These are phyloP conservation scores for Kappamyces sp. DNA, from an alignment of 192 early-diverging fungal genomes.

Conservation along the genomic window DNA sequence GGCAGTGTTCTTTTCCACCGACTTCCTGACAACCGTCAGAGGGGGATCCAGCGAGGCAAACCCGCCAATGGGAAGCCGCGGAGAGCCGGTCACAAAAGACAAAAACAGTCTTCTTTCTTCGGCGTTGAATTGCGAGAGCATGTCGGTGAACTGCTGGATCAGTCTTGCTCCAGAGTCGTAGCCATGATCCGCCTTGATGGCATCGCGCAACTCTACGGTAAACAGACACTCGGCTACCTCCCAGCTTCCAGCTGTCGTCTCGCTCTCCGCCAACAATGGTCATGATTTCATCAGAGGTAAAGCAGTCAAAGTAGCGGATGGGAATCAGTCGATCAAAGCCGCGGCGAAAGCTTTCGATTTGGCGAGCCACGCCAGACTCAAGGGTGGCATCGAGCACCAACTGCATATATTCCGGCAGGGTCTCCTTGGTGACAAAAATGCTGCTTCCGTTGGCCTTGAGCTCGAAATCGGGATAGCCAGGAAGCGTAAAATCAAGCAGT, in stretches of 20 bases:
- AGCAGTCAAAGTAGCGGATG: slow-evolving; percentile 59
- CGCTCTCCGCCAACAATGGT: slow-evolving; percentile 58
- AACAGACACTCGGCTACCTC: slow-evolving; percentile 33
- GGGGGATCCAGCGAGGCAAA: slow-evolving; percentile 73
- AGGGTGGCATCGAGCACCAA: slow-evolving; percentile 59
- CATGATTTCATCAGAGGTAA: slow-evolving; percentile 67
- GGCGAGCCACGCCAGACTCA: slow-evolving; percentile 57
- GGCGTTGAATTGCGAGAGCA: slow-evolving; percentile 60
- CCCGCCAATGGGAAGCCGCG: slow-evolving; percentile 85
- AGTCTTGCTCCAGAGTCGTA: slow-evolving; percentile 64
- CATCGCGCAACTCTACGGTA: slow-evolving; percentile 50
- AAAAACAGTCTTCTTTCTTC: slow-evolving; percentile 71
- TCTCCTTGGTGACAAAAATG: slow-evolving; percentile 70
- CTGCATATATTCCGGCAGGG: slow-evolving; percentile 73
- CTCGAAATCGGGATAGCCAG: slow-evolving; percentile 69
- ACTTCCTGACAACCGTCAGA: slow-evolving; percentile 85
- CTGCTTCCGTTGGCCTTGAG: slow-evolving; percentile 56
- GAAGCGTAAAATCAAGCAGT: slow-evolving; percentile 80
- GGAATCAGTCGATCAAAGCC: slow-evolving; percentile 83
- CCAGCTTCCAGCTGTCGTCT: slow-evolving; percentile 71
- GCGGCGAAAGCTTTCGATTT: slow-evolving; percentile 68
- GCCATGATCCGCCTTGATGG: slow-evolving; percentile 82
- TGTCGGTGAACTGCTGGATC: slow-evolving; percentile 57
- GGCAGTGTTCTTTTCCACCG: slow-evolving; percentile 30
- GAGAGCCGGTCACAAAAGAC: slow-evolving; percentile 82